phyloP scores from a whole-genome alignment of 352 stramenopile genomes.

The Globisporangium uncinulatum region DNA sequence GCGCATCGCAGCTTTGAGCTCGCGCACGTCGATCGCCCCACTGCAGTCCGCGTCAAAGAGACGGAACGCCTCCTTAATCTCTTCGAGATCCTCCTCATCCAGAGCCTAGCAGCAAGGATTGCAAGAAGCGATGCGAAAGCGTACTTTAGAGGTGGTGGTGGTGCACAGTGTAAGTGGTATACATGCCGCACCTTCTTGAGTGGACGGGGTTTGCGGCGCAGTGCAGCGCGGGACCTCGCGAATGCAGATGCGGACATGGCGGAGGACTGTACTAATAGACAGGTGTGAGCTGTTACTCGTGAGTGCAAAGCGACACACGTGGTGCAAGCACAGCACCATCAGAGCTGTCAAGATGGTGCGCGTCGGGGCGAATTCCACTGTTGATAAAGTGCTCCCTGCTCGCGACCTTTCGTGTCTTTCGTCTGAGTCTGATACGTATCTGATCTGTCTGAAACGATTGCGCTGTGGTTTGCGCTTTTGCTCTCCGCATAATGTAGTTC shows the following conservation, averaged over 20 bases:
- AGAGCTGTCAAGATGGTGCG: no score
- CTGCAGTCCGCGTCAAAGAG: slow-evolving; percentile 92
- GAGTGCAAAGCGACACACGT: no score
- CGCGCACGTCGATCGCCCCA: slow-evolving; percentile 87
- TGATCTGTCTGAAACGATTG: background rate
- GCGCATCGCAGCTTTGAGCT: slow-evolving; percentile 94
- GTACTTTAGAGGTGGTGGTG: no score
- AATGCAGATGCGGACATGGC: slow-evolving; percentile 60
- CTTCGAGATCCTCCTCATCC: slow-evolving; percentile 90
- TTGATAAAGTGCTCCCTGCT: background rate
- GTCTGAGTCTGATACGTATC: background rate
- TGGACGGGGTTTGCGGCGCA: slow-evolving; percentile 51
- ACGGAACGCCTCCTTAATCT: slow-evolving; percentile 93
- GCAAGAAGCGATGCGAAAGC: background rate
- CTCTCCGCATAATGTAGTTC: background rate
- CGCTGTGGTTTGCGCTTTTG: no score
- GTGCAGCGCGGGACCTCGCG: slow-evolving; percentile 45
- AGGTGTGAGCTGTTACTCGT: no score
- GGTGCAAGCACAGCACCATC: background rate
- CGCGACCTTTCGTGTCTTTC: slow-evolving; percentile 3
- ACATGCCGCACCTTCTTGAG: slow-evolving; percentile 45
- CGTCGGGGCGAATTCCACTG: background rate
- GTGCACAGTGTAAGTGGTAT: background rate
- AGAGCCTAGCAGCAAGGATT: slow-evolving; percentile 33
- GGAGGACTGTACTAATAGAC: background rate